A percentile compares a stretch with the other conserved stretches of the same genome.
phyloP scores from a whole-genome alignment of 768 basidiomycete species.

The Boletus sensibilis region DNA sequence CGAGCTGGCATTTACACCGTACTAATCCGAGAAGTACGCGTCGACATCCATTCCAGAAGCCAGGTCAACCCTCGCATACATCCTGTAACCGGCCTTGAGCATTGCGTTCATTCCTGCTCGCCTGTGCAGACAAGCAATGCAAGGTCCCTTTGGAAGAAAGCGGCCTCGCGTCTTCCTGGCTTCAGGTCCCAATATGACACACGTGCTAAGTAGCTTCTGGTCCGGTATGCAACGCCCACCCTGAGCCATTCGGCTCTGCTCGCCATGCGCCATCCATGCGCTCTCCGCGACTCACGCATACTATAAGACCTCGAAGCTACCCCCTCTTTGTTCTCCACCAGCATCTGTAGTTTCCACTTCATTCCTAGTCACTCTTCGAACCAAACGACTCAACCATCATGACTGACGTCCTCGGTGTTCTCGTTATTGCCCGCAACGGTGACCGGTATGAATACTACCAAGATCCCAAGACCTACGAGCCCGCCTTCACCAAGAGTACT shows the following conservation, averaged over 20 bases:
- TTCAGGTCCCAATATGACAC: slow-evolving; percentile 24
- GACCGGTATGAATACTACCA: slow-evolving; percentile 70
- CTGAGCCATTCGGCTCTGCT: slow-evolving; percentile 26
- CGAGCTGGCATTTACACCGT: slow-evolving; percentile 1
- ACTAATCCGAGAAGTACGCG: not conserved
- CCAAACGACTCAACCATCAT: slow-evolving; percentile 18
- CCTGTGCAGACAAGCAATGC: slow-evolving; percentile 31
- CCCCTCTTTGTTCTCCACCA: slow-evolving; percentile 15
- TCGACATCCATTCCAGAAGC: slow-evolving; percentile 19
- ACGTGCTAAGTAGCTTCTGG: slow-evolving; percentile 22
- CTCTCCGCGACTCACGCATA: slow-evolving; percentile 16
- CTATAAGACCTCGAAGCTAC: slow-evolving; percentile 24
- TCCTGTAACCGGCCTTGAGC: slow-evolving; percentile 20
- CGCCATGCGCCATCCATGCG: slow-evolving; percentile 32
- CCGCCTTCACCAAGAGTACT: slow-evolving; percentile 64
- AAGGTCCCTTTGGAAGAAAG: slow-evolving; percentile 27
- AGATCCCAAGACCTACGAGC: slow-evolving; percentile 65
- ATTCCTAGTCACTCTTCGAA: slow-evolving; percentile 16
- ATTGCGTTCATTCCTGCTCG: slow-evolving; percentile 30
- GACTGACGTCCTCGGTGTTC: slow-evolving; percentile 68
- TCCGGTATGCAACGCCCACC: slow-evolving; percentile 18
- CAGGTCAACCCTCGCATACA: slow-evolving; percentile 2
- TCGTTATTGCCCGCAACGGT: slow-evolving; percentile 77
- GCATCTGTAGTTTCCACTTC: slow-evolving; percentile 17
- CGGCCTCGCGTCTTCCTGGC: slow-evolving; percentile 36